Evolutionary conservation across 2,329 filamentous ascomycete species (phyloP), one percentile per base, ranked within the genome.

Genomic region (Exserohilum turcica): DNA sequence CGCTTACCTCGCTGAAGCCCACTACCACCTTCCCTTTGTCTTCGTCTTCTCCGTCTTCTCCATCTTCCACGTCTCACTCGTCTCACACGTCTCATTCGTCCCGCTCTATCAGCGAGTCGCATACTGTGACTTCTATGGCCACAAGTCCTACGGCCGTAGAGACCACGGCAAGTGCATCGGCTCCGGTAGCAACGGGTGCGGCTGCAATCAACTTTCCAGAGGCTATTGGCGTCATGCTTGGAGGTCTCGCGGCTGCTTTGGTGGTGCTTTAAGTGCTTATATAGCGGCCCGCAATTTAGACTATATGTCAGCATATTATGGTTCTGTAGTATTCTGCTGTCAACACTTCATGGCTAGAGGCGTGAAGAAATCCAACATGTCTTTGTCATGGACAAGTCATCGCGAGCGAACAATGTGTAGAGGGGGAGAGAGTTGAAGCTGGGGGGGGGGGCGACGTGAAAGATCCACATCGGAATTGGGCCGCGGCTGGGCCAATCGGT

Each of bases 291-390:
- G 27, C 13, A 12, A n/a, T 39, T 16, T 29, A 19, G 21, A 18
- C 42, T 35, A 19, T 18, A 38, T 32, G 28, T 39, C 27, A 32
- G 16, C 36, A n/a, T 21, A 37, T 37, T 36, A 37, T 37, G 8
- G 27, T 35, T 24, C 21, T 24, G 21, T 33, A 46, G 28, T 29
- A 46, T 28, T 21, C n/a, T 19, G 31, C 16, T 43, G 9, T 33
- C 13, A 24, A 32, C 29, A 33, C 3, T 43, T 21, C n/a, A 21
- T 3, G 12, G 33, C 40, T 21, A 35, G 29, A 24, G 6, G 10
- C 16, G 13, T n/a, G 28, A 47, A 43, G 9, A 16, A 19, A 39
- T 45, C n/a, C 15, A 94, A 87, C 92, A 97, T 97, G 66, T 72
- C 80, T 67, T 40, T 60, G 57, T 64, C 43, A 59, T 52, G 51